Evolutionary conservation across 2,329 filamentous ascomycete species (phyloP), one percentile per base, ranked within the genome.

Genomic region (Phialocephala sp.): DNA sequence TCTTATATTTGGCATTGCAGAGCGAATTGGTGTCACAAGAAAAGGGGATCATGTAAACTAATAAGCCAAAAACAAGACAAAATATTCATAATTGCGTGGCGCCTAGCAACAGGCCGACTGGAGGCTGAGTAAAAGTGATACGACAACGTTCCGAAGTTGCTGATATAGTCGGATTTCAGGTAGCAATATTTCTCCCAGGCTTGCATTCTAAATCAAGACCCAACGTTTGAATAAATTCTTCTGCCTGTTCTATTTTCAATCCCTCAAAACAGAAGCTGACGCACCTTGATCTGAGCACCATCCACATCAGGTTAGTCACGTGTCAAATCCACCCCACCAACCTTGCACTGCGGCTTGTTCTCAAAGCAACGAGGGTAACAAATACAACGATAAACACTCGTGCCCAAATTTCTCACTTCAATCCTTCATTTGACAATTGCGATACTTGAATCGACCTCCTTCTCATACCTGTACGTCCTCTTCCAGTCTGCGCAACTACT

Each of bases 1-100:
- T 75, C 69, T 72, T 72, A 71, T 59, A 71, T 66, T 62, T 71
- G 67, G 71, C 68, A 72, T 72, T 69, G 69, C 64, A 68, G 68
- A 72, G 71, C 72, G 69, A 71, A 67, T 69, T 70, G 70, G 66
- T 71, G 61, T 69, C 69, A 67, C 69, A 66, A 66, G 63, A 67
- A 61, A 66, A 36, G 64, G 63, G 67, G 58, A 66, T 61, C 41
- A 71, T 72, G 70, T 73, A 75, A 65, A 72, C 68, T 73, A 75
- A 72, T 70, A 62, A 67, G 43, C 36, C 67, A 72, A 72, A 72
- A 72, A 70, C 64, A 71, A 61, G 22, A 65, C 50, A 69, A 72
- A 72, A 69, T 12, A 64, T 8, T 63, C 22, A 67, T 58, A 62
- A 32, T 59, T 59, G 58, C 64, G 64, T 66, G 62, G 60, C 64